Conservation (phyloP, 345 rosid species). For the Salix brachista region DNA sequence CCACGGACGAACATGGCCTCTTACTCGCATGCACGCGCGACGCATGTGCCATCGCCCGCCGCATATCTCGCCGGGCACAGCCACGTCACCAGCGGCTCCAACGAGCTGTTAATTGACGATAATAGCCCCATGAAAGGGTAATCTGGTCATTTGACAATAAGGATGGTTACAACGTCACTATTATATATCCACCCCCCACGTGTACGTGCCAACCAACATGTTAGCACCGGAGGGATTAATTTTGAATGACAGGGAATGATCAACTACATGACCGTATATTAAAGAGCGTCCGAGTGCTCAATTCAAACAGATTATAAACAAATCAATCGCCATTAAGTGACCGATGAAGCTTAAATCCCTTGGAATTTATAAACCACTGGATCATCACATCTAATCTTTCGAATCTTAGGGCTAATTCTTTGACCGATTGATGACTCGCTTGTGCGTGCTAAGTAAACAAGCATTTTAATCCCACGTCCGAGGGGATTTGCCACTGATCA, state of each 20-base stretch:
- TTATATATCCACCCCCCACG: conserved; percentile 32
- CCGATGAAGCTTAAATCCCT: not conserved
- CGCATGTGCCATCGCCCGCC: conserved; percentile 48
- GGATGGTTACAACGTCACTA: conserved; percentile 27
- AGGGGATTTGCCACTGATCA: conserved; percentile 21
- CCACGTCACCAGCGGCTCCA: conserved; percentile 4
- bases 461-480: not conserved
- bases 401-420: not conserved
- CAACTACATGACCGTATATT: not conserved
- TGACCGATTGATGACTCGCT: not conserved
- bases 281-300: not conserved
- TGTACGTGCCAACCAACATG: conserved; percentile 34
- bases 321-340: not conserved
- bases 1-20: conserved; percentile 40
- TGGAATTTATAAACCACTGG: too few species aligned
- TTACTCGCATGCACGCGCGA: conserved; percentile 47
- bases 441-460: not conserved
- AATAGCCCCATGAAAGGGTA: not conserved
- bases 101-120: not conserved
- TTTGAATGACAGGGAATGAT: conserved; percentile 9
- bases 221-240: not conserved
- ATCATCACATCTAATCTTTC: not conserved
- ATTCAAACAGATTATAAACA: not conserved
- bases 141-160: not conserved
- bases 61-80: conserved; percentile 26